Evolutionary conservation across 2,329 filamentous ascomycete genomes (phyloP), one percentile per base, ranked within the genome.

Genomic region (Ophiostoma tasmaniense): DNA sequence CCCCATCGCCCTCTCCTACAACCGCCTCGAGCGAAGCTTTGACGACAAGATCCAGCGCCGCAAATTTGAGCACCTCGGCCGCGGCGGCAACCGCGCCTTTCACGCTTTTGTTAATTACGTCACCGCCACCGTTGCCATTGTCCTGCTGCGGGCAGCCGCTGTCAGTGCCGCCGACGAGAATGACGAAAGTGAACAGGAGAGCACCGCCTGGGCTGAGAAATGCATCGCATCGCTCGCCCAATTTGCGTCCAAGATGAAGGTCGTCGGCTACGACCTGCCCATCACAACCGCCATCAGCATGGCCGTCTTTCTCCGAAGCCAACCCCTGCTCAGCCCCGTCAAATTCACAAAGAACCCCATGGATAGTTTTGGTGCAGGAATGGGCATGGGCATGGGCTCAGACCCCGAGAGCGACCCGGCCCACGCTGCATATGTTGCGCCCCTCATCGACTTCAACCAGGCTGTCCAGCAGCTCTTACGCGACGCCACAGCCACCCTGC

Each of bases 41-140:
- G 64, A 65, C 64, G 64, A 65, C 64, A 65, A 42, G 22, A 65
- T 65, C 64, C 64, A 65, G 37, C 64, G 64, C 13, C 64, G 64
- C n/a, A 39, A 45, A n/a, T 45, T 42, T 11, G 64, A 65, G 22
- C 64, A 65, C 22, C 64, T 65, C n/a, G 64, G 64, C 64, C 64
- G 64, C 37, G 64, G 64, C 64, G 64, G 64, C 64, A 45, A 65
- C n/a, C 64, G 33, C 13, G 64, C 64, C 5, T 65, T 65, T 20
- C 64, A 65, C n/a, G 64, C 64, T 2, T 45, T 65, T 45, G 64
- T 65, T 22, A 65, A 65, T 37, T 42, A 65, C 17, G 64, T 65
- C n/a, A 65, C 64, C n/a, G 37, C 64, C 35, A 45, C 22, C 13
- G 64, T 65, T 3, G 64, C 64, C 35, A n/a, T 39, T 45, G 64